These are phyloP conservation scores for Arthrobotrys entomopaga DNA, from an alignment of 2,329 filamentous ascomycete genomes.

Conservation along the genomic window DNA sequence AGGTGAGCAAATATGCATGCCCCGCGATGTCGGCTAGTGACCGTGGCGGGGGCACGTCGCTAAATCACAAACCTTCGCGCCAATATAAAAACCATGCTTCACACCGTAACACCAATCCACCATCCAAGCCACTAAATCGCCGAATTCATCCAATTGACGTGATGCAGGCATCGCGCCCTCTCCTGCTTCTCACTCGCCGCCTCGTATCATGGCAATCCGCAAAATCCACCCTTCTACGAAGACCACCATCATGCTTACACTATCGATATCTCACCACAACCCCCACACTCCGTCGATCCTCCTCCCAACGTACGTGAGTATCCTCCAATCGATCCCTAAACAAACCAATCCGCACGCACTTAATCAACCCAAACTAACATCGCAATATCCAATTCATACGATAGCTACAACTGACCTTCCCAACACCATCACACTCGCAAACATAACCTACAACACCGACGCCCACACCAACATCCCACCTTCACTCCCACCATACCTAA, in stretches of 20 bases:
- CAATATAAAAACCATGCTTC: background rate
- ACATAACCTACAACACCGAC: slow-evolving; percentile 74
- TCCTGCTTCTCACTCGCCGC: slow-evolving; percentile 24
- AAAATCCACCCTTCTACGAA: background rate
- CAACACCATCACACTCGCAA: slow-evolving; percentile 69
- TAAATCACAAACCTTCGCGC: background rate
- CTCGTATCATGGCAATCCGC: slow-evolving; percentile 3
- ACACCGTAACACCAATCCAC: slow-evolving; percentile 13
- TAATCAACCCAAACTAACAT: background rate
- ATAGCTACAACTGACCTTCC: slow-evolving; percentile 58
- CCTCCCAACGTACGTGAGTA: slow-evolving; percentile 60
- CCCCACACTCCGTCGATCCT: slow-evolving; percentile 58
- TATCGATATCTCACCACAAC: slow-evolving; percentile 22
- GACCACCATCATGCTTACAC: background rate
- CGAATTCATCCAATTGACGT: slow-evolving; percentile 5
- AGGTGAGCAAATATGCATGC: no score
- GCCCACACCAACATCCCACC: slow-evolving; percentile 84
- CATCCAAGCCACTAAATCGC: slow-evolving; percentile 1
- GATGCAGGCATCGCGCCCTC: slow-evolving; percentile 51
- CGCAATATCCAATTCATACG: slow-evolving; percentile 27
- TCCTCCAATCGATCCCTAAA: slow-evolving; percentile 60
- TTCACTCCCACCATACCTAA: slow-evolving; percentile 78
- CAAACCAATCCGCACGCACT: no score
- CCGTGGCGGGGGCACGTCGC: slow-evolving; percentile 4
- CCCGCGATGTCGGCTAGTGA: background rate